These are phyloP conservation scores for Suhomyces prunicola DNA, from an alignment of 805 yeast species.

Conservation along the genomic window DNA sequence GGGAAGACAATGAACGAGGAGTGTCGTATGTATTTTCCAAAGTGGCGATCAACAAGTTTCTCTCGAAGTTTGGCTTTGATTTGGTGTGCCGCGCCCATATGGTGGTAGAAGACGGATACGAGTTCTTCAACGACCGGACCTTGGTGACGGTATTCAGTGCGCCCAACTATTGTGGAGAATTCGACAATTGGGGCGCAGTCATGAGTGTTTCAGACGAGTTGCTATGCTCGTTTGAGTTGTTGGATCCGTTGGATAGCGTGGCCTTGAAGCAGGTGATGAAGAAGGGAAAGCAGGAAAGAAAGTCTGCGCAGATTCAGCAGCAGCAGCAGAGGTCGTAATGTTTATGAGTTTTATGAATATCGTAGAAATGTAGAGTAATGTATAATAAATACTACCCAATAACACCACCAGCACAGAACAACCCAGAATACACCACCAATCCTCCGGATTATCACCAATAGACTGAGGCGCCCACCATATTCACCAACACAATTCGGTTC, in stretches of 20 bases:
- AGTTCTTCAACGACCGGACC: conserved; percentile 68
- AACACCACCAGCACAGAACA: no score
- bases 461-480: no score
- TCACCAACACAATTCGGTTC: no score
- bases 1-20: conserved; percentile 88
- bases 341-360: not conserved
- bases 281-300: conserved; percentile 85
- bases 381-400: no score
- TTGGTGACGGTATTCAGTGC: conserved; percentile 73
- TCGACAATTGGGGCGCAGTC: conserved; percentile 96
- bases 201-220: conserved; percentile 95
- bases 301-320: conserved; percentile 43
- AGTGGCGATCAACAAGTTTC: conserved; percentile 74
- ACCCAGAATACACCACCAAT: no score
- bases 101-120: conserved; percentile 84
- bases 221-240: conserved; percentile 85
- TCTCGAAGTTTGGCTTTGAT: conserved; percentile 73
- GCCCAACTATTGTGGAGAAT: conserved; percentile 79
- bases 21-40: conserved; percentile 77
- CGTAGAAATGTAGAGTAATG: not conserved
- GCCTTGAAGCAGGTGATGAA: conserved; percentile 94
- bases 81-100: conserved; percentile 82
- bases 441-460: no score
- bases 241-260: conserved; percentile 90
- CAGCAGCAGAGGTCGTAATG: conserved; percentile 1